Evolutionary conservation across 306 rosid species (phyloP), one percentile per base, ranked within the genome.

Genomic region (Malus sieversii): DNA sequence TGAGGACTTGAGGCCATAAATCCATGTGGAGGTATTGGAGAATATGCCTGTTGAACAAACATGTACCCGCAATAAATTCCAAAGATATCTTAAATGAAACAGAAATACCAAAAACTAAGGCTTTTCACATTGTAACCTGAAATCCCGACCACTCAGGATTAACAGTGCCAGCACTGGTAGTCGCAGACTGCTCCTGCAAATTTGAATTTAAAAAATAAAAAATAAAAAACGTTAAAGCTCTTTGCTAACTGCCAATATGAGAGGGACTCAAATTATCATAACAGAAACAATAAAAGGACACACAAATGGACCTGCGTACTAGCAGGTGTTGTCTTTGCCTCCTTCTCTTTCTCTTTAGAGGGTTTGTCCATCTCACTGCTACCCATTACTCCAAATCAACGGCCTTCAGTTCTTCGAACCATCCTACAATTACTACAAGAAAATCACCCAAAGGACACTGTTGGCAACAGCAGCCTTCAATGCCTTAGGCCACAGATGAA

Each of bases 81-180:
- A 82, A 74, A 63, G 77, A 75, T 66, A 73, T 78, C 52, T 78
- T 59, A 60, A 75, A 78, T 71, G 23, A 78, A 78, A 71, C 22
- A 79, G 40, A 52, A 67, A 80, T 69, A 10, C 61, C 62, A 65
- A 15, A 78, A 48, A n/a, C 42, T 16, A 12, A 80, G 69, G 72
- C 20, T 65, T 82, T 83, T 61, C 79, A 57, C 67, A 32, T 59
- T 18, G 55, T 78, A 81, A 93, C 98, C 98, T 93, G 98, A 88
- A 90, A 93, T 74, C 91, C 86, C 71, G 98, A 82, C 98, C 98
- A 93, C 57, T 93, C 98, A 74, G 98, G 96, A 87, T 93, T 93
- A 78, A 88, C 82, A 46, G 92, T 52, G 72, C 93, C 93, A 25
- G 92, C 30, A 61, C 81, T 74, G 13, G 96, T 81, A 53, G 96